Evolutionary conservation across 1,284 basidiomycete species (phyloP).

Genomic region (Rhizoctonia solani): DNA sequence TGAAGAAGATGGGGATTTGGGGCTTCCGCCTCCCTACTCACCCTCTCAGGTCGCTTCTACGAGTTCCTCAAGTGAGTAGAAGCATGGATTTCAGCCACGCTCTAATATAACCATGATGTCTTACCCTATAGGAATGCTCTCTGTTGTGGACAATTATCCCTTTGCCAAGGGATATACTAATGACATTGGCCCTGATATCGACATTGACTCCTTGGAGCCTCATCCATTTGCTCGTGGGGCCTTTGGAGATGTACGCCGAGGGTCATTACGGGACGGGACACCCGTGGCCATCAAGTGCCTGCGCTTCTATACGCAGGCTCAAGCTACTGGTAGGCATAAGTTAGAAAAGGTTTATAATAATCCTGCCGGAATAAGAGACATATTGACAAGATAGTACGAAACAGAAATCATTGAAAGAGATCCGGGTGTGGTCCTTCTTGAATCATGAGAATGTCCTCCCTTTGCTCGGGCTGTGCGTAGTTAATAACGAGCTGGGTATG

Average conservation of each 20-base stretch:
- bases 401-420: conserved; percentile 28
- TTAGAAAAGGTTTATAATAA: conserved; percentile 21
- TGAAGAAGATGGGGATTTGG: background rate
- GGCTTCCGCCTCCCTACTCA: conserved; percentile 16
- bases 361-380: no score
- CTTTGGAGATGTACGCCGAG: conserved; percentile 21
- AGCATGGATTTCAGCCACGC: no score
- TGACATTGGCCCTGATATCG: conserved; percentile 14
- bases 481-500: conserved; percentile 28
- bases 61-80: no score
- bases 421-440: conserved; percentile 23
- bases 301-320: conserved; percentile 24
- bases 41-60: background rate
- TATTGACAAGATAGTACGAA: no score
- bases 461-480: conserved; percentile 11
- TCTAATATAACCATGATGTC: background rate
- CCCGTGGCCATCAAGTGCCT: conserved; percentile 22
- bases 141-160: conserved; percentile 20
- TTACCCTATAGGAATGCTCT: background rate
- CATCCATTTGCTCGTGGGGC: conserved; percentile 16
- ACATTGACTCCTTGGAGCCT: conserved; percentile 10
- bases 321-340: conserved; percentile 17
- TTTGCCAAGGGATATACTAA: conserved; percentile 29
- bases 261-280: background rate
- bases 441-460: conserved; percentile 20